phyloP scores from a whole-genome alignment of 2,329 filamentous ascomycete genomes.

The Elsinoe perseae region DNA sequence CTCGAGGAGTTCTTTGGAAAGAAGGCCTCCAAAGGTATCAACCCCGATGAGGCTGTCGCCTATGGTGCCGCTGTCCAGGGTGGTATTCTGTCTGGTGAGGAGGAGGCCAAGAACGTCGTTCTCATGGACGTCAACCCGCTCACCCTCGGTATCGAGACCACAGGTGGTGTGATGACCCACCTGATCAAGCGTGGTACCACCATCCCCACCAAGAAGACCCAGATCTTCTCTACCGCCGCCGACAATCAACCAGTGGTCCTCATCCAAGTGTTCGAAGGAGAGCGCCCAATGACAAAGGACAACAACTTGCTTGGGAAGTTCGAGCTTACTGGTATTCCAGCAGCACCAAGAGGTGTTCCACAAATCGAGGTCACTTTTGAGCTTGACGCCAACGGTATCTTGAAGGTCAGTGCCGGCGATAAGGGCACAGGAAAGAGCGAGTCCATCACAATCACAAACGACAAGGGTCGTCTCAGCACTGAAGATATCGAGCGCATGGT shows the following conservation, averaged over 20 bases:
- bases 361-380: constrained; percentile 98
- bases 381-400: constrained; percentile 95
- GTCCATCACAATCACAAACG: constrained; percentile 98
- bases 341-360: constrained; percentile 89
- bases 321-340: constrained; percentile 90
- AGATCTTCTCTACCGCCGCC: constrained; percentile 94
- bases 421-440: constrained; percentile 98
- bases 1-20: constrained; percentile 97
- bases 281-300: constrained; percentile 88
- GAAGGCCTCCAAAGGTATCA: constrained; percentile 98
- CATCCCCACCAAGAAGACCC: constrained; percentile 92
- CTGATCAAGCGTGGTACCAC: constrained; percentile 90
- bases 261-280: constrained; percentile 93
- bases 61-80: constrained; percentile 96
- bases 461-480: constrained; percentile 92
- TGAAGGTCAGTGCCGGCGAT: constrained; percentile 91
- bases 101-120: constrained; percentile 67
- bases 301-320: constrained; percentile 98
- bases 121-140: constrained; percentile 97
- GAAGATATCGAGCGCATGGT: constrained; percentile 99
- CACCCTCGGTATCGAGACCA: constrained; percentile 95
- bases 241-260: constrained; percentile 94
- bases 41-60: constrained; percentile 97
- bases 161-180: constrained; percentile 95
- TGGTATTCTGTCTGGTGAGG: constrained; percentile 86